phyloP scores from a whole-genome alignment of 1,284 basidiomycete species.

The Puccinia polysora region DNA sequence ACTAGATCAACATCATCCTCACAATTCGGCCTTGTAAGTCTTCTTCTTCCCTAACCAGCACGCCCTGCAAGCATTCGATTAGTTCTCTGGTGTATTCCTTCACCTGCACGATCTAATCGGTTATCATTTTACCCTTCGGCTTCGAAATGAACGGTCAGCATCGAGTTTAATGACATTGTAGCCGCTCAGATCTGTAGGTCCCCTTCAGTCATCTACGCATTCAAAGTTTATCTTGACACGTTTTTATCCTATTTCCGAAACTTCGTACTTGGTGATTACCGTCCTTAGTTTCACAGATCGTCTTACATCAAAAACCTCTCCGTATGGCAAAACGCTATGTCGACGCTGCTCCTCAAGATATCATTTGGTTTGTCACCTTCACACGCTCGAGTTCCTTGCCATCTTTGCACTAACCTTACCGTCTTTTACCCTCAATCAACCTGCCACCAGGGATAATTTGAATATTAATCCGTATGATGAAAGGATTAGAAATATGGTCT shows the following conservation, averaged over 20 bases:
- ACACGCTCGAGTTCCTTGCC: too few relatives aligned
- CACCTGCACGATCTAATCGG: constrained; percentile 49
- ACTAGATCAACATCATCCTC: constrained; percentile 57
- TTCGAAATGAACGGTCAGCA: too few relatives aligned
- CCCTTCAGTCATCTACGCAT: constrained; percentile 55
- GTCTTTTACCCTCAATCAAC: neutral
- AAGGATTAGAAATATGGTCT: constrained; percentile 58
- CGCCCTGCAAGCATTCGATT: too few relatives aligned
- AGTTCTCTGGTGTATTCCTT: neutral
- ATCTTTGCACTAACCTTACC: too few relatives aligned
- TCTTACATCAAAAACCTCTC: constrained; percentile 54
- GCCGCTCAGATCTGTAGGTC: constrained; percentile 66
- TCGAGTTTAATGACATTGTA: constrained; percentile 89
- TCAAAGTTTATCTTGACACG: neutral
- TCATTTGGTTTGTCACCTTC: constrained; percentile 76
- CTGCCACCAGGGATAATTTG: constrained; percentile 59
- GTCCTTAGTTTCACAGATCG: constrained; percentile 32
- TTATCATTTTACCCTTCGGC: too few relatives aligned
- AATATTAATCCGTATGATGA: constrained; percentile 83
- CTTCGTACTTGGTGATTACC: neutral
- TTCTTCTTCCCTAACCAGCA: too few relatives aligned
- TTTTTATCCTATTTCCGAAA: neutral
- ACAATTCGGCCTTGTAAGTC: constrained; percentile 55
- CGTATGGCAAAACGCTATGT: constrained; percentile 62
- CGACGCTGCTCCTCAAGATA: constrained; percentile 74